Base-by-base conservation (phyloP, 139 green algal genomes). In the Astrephomene gubernaculifera region DNA sequence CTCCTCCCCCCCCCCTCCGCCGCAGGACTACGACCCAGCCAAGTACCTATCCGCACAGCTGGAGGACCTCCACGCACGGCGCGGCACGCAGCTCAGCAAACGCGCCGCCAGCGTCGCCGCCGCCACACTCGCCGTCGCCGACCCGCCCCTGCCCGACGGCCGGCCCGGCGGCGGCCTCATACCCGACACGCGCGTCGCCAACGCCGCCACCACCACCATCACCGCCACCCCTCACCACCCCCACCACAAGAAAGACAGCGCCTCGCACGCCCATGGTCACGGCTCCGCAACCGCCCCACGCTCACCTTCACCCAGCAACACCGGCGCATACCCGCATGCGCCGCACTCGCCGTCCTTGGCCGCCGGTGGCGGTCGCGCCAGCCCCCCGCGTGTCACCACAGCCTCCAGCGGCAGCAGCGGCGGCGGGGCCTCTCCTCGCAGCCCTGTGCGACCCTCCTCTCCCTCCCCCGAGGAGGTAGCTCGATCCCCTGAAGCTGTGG, bases 21-120 rank as follows among this genome's bases (percentile, higher is more conserved):
- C 25, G 4, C 70, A 87, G 82, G 82, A 87, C 54, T 72, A 82
- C 38, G 82, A 87, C 35, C 64, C 78, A 33, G 45, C 31, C 0
- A 75, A 75, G n/a, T 87, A 87, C 82, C 52, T 87, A 4, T 29
- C 4, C 22, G 36, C 22, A 2, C 71, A 81, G 82, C 70, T 87
- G 31, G 19, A 74, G 53, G 82, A 79, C 29, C 53, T 87, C 12
- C 82, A 87, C 44, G 38, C 36, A 3, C 82, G 82, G 25, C 25
- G 82, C 4, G 68, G 70, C 29, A 29, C 39, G 43, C 35, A 35
- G 68, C 33, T 60, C 25, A 22, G 44, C 36, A 60, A 39, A 2
- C 10, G 61, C 38, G 82, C 33, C 43, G 31, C 44, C n/a, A 64
- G 29, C n/a, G 36, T 65, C 22, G 39, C 82, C 3, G 82, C 63